Evolutionary conservation across 805 yeast species (phyloP), one percentile per base, ranked within the genome.

Genomic region (Ogataea pini): DNA sequence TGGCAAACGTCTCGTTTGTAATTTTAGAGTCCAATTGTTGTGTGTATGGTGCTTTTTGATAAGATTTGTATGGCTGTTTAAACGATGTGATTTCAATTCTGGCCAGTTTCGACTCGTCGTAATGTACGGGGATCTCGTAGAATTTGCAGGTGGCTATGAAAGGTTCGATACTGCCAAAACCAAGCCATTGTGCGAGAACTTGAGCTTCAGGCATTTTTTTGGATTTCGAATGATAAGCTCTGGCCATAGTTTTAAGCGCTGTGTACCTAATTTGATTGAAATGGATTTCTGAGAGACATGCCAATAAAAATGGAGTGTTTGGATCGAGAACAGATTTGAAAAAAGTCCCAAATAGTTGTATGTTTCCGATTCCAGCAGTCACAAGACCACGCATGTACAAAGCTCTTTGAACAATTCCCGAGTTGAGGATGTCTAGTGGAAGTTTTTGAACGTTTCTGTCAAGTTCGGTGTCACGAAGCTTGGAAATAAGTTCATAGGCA

Each of bases 401-500:
- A 1, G 96, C 96, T 18, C 82, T 61, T 60, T 86, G 94, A 10
- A 94, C 82, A 10, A 72, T 60, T 0, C 72, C 70, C 60, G 85
- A 76, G 18, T 75, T 58, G 29, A 82, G 72, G 1, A 92, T 72
- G 2, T 70, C 59, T 2, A 53, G 47, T 0, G 97, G 96, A 32
- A 90, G 66, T 13, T 73, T 69, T 62, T 89, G 96, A 9, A 86
- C 63, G 52, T 80, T 86, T 46, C 90, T 73, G 54, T 89, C 97
- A 41, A 88, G 69, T 56, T 90, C 97, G 0, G 94, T 84, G 63
- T 94, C 97, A 56, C 88, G 75, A 7, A 88, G 69, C 57, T 89
- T 92, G 56, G 90, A 80, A 14, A 94, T 61, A 17, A 94, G 69
- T 48, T 89, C 85, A 63, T 91, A 94, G 0, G 96, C 91, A 57